Evolutionary conservation across 257 asterid genomes (phyloP), one percentile per base, ranked within the genome.

Genomic region (Rauvolfia tetraphylla): DNA sequence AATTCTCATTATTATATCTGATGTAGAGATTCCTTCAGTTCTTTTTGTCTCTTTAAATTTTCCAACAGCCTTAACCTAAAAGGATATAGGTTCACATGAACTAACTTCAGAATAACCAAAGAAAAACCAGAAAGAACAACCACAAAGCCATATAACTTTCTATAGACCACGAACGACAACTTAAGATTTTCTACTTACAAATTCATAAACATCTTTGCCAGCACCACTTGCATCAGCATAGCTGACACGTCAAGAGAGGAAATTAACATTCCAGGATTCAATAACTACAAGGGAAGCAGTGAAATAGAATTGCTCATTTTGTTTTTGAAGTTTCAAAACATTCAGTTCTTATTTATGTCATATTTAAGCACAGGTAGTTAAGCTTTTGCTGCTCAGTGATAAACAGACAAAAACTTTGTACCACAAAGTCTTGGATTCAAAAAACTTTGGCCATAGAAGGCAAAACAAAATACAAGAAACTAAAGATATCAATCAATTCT

Each of bases 221-320:
- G 93, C 90, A 39, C 93, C 93, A 83, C 87, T 89, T 71, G 91
- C 79, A 89, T 89, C 93, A 48, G 91, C 91, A 78, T 87, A 89
- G 78, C 93, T 89, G 85, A 58, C 80, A 74, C 79, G 71, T 74
- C 56, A 75, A 85, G 33, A 56, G 56, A 62, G 70, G 44, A 51
- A 71, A 72, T 80, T 23, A 76, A 33, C 23, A 83, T 59, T 57
- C 57, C 20, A 57, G 65, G 67, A 27, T 41, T 36, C 57, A 59
- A 66, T 5, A 46, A 73, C 7, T 33, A 36, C 72, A 68, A 62
- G 75, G 23, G 39, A 34, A 79, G 44, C 42, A 36, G 39, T 58
- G 33, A 61, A 69, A 62, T 33, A 66, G 53, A 20, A 18, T 31
- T 74, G 20, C 59, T 67, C 72, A 3, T 67, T 36, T 66, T 22